Evolutionary conservation across 164 flowering plant species (phyloP).

Genomic region (Piper betle): DNA sequence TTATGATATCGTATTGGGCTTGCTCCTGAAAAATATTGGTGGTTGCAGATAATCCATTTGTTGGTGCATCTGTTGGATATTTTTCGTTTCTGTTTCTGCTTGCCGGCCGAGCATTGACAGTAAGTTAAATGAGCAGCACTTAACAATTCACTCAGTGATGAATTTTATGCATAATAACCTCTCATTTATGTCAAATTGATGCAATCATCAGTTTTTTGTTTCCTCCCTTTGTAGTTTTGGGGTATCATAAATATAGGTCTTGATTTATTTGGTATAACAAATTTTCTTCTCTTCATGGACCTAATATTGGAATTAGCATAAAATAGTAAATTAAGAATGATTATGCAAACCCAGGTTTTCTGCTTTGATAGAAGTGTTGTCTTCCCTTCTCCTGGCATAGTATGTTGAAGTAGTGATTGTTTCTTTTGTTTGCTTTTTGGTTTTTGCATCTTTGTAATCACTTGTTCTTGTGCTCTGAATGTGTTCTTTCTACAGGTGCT

Average conservation of each 20-base stretch:
- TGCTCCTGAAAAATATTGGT: not conserved
- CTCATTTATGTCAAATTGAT: not conserved
- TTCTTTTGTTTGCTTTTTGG: not conserved
- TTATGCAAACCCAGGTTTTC: too few species aligned
- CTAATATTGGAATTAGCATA: too few species aligned
- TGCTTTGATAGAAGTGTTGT: too few species aligned
- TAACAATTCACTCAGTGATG: not conserved
- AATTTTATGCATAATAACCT: not conserved
- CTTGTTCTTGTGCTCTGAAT: not conserved
- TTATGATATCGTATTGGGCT: not conserved
- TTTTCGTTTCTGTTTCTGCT: constrained; percentile 88
- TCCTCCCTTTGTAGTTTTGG: too few species aligned
- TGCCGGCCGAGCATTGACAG: constrained; percentile 95
- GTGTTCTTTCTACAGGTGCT: constrained; percentile 48
- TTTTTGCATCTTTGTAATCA: not conserved
- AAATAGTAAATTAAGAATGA: too few species aligned
- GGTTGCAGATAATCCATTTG: constrained; percentile 73
- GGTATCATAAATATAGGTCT: too few species aligned
- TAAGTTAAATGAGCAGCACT: constrained; percentile 24
- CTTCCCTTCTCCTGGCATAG: too few species aligned
- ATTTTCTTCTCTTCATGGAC: too few species aligned
- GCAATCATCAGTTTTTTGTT: too few species aligned
- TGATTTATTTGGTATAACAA: too few species aligned
- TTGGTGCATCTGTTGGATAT: constrained; percentile 98
- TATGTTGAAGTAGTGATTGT: too few species aligned